phyloP scores from a whole-genome alignment of 1,284 basidiomycete species.

The Leccinum laetum region DNA sequence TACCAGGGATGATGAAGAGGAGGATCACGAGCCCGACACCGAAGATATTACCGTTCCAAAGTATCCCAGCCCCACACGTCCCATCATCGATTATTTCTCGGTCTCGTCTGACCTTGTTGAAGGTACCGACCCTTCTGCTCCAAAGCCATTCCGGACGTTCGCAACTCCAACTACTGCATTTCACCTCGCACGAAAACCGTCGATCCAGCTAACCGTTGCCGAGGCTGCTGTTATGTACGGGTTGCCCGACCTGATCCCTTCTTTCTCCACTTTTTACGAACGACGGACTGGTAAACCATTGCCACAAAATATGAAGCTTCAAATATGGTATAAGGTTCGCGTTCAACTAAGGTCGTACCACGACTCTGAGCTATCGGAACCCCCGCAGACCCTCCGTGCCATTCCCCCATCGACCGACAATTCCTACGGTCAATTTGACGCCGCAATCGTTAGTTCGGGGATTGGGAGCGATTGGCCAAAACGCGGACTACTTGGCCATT shows the following conservation, averaged over 20 bases:
- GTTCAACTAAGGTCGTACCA: slow-evolving; percentile 6
- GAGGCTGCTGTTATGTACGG: slow-evolving; percentile 3
- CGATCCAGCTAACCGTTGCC: background rate
- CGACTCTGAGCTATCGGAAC: background rate
- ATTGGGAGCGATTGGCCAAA: background rate
- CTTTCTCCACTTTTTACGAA: background rate
- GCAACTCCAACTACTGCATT: slow-evolving; percentile 6
- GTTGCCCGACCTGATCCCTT: slow-evolving; percentile 3
- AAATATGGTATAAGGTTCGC: slow-evolving; percentile 7
- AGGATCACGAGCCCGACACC: slow-evolving; percentile 4
- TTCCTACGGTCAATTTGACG: background rate
- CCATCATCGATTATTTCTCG: slow-evolving; percentile 8
- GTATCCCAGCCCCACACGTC: background rate
- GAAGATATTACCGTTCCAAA: background rate
- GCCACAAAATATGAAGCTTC: background rate
- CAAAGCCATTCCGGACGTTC: slow-evolving; percentile 5
- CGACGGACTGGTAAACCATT: background rate
- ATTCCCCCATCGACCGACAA: background rate
- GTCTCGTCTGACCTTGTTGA: background rate
- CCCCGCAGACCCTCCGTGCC: background rate
- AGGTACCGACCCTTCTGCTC: background rate
- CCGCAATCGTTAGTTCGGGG: background rate
- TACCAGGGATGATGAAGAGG: background rate
- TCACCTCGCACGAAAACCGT: slow-evolving; percentile 9
- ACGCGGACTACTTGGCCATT: background rate